Percentiles rank a stretch among this genome's conserved stretches.
Conservation (phyloP, 2,329 filamentous ascomycete species). For the Sclerotinia trifoliorum region DNA sequence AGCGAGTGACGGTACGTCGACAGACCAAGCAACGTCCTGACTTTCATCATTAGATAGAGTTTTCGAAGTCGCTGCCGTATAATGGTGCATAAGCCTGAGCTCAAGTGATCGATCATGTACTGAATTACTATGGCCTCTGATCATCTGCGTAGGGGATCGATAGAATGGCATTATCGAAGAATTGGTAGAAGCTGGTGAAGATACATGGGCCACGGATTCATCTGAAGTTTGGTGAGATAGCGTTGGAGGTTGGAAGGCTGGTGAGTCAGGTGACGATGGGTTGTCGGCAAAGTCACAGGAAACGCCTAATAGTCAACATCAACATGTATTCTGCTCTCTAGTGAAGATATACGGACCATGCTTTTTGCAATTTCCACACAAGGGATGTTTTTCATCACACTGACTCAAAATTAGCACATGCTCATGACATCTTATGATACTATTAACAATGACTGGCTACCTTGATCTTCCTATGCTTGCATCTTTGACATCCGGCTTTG, state of each 20-base stretch:
- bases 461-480: constrained; percentile 70
- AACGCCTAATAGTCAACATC: constrained; percentile 44
- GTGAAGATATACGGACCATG: constrained; percentile 44
- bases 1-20: constrained; percentile 59
- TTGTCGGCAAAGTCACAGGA: constrained; percentile 59
- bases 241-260: constrained; percentile 20
- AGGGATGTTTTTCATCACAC: constrained; percentile 66
- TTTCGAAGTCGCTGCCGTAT: constrained; percentile 58
- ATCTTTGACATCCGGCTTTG: constrained; percentile 62
- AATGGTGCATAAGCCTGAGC: constrained; percentile 63
- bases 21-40: constrained; percentile 58
- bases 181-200: constrained; percentile 25
- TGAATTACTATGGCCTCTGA: constrained; percentile 24
- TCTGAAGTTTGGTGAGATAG: constrained; percentile 1
- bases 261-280: constrained; percentile 27
- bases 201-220: constrained; percentile 16
- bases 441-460: constrained; percentile 40
- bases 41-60: constrained; percentile 55
- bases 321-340: neutral
- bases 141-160: constrained; percentile 28
- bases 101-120: constrained; percentile 47
- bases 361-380: constrained; percentile 65
- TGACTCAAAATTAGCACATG: constrained; percentile 21
- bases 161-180: constrained; percentile 31
- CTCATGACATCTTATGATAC: neutral